These are phyloP conservation scores for Ampelomyces quisqualis DNA, from an alignment of 2,329 filamentous ascomycete genomes.

Conservation along the genomic window DNA sequence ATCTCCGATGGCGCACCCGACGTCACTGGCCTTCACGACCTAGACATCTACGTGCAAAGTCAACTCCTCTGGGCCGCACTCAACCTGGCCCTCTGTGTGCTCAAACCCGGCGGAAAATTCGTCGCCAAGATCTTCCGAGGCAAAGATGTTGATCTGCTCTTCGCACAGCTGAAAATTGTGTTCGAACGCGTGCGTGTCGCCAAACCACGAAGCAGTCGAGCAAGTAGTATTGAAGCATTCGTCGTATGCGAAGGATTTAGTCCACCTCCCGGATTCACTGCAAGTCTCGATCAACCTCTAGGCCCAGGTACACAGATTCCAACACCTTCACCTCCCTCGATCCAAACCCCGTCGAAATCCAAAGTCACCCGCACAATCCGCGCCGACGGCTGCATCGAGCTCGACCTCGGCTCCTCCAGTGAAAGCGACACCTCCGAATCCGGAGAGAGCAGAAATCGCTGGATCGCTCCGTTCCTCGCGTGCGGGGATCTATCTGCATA, in stretches of 20 bases:
- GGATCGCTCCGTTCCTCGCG: constrained; percentile 96
- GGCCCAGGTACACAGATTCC: constrained; percentile 62
- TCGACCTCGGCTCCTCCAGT: constrained; percentile 50
- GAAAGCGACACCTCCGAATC: constrained; percentile 39
- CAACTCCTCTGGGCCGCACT: constrained; percentile 93
- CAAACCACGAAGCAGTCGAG: constrained; percentile 91
- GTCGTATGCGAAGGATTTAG: constrained; percentile 90
- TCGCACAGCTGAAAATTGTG: constrained; percentile 88
- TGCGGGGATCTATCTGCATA: constrained; percentile 93
- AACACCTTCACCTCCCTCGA: too few species aligned
- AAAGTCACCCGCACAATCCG: constrained; percentile 35
- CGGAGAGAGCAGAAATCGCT: constrained; percentile 57
- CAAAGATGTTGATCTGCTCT: constrained; percentile 92
- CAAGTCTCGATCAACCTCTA: constrained; percentile 73
- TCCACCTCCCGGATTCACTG: constrained; percentile 73
- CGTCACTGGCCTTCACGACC: constrained; percentile 92
- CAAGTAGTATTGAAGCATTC: constrained; percentile 94
- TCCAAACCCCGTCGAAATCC: constrained; percentile 3
- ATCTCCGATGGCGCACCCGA: constrained; percentile 95
- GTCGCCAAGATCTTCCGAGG: constrained; percentile 97
- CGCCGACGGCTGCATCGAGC: constrained; percentile 52
- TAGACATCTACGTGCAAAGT: constrained; percentile 97
- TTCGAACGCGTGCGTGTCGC: constrained; percentile 86
- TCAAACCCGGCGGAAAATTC: constrained; percentile 91
- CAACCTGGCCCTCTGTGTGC: constrained; percentile 87